Evolutionary conservation across 495 filamentous ascomycete genomes (phyloP), one percentile per base, ranked within the genome.

Genomic region (Talaromyces liani): DNA sequence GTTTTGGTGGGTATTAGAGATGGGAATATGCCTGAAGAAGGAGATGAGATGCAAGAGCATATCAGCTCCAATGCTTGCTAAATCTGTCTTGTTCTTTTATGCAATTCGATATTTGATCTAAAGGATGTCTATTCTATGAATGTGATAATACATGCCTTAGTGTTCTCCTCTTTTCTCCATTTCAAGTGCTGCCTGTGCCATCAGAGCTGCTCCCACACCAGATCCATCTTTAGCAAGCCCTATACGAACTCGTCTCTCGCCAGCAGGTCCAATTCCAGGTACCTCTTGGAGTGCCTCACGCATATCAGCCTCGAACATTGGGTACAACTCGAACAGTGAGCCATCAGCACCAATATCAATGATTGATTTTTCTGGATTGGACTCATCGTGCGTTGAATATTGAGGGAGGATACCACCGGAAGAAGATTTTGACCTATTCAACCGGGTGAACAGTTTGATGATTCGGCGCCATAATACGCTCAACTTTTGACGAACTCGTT

Each of bases 321-420:
- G 65, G 74, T 96, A 97, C 75, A 91, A 91, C 73, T 97, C 93
- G 2, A 97, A 91, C 41, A 97, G 76, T 70, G 84, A 88, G 66
- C 93, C 93, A 69, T 97, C 93, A 14, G 96, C 92, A 69, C 92
- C 93, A 61, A 97, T 82, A 71, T 97, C 93, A 54, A 97, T 80
- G 14, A 88, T 78, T 7, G 41, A 18, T 6, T 54, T 33, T 22
- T 36, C 6, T 66, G 18, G 70, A 53, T n/a, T 9, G 18, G 14
- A 14, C 22, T 31, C 6, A 7, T 56, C 14, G 36, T 14, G 14
- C 12, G 2, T 41, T 16, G 36, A 41, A 41, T 4, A 41, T 41
- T 41, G 36, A 12, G 36, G 36, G 14, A 41, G 36, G 3, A 41
- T 41, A 41, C 36, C 33, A 36, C 33, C 36, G 10, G 49, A 22